Conservation (phyloP, 106 monocot genomes). For the Gastrodia elata region DNA sequence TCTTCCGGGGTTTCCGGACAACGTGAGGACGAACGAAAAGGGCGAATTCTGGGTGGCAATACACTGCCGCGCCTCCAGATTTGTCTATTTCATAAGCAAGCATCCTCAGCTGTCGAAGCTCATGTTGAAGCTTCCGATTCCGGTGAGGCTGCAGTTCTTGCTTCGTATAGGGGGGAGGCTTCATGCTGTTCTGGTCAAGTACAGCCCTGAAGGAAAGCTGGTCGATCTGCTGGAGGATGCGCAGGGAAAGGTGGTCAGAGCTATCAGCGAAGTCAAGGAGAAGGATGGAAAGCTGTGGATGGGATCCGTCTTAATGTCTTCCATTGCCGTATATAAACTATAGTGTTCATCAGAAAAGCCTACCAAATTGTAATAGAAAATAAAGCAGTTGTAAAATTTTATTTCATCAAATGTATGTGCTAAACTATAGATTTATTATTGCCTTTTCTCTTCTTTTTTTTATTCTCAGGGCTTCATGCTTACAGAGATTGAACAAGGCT, state of each 20-base stretch:
- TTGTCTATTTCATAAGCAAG: constrained; percentile 19
- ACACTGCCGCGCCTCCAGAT: constrained; percentile 34
- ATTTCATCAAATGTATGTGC: too few relatives aligned
- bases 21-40: constrained; percentile 50
- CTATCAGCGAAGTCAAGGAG: constrained; percentile 82
- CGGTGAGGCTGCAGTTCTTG: constrained; percentile 44
- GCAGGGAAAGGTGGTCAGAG: constrained; percentile 63
- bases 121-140: constrained; percentile 65
- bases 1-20: constrained; percentile 58
- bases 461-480: too few relatives aligned
- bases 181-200: constrained; percentile 55
- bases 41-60: constrained; percentile 79
- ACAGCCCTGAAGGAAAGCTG: constrained; percentile 45
- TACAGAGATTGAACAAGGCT: too few relatives aligned
- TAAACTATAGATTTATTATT: too few relatives aligned
- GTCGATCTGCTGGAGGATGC: constrained; percentile 71
- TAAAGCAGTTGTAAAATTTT: too few relatives aligned
- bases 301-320: constrained; percentile 87
- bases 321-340: constrained; percentile 60
- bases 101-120: constrained; percentile 48
- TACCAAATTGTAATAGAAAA: too few relatives aligned
- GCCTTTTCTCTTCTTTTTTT: too few relatives aligned
- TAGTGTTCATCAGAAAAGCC: background rate
- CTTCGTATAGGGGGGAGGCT: constrained; percentile 48
- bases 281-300: constrained; percentile 81